These are phyloP conservation scores for Mortierella sp. DNA, from an alignment of 371 early-diverging fungal species.

Conservation along the genomic window DNA sequence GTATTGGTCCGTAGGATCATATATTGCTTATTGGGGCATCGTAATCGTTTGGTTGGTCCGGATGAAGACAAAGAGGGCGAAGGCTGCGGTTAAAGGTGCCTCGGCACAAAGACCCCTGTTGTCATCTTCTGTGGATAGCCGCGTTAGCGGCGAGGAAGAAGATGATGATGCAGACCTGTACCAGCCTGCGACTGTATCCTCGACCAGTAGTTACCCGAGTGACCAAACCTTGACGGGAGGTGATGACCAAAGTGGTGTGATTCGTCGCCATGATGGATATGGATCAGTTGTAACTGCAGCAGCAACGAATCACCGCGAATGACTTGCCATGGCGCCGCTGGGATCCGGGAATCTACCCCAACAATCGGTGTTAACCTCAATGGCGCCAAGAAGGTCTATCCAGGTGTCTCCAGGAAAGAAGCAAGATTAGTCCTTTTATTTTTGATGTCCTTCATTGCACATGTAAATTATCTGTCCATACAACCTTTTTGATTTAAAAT, in stretches of 20 bases:
- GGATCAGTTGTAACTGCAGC: slow-evolving; percentile 2
- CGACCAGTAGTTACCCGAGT: slow-evolving; percentile 1
- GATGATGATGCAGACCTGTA: not conserved
- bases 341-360: not conserved
- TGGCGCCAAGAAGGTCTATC: not conserved
- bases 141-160: slow-evolving; percentile 6
- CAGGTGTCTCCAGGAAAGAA: slow-evolving; percentile 15
- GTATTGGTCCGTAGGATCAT: slow-evolving; percentile 62
- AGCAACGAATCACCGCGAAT: slow-evolving; percentile 3
- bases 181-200: slow-evolving; percentile 10
- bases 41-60: slow-evolving; percentile 57
- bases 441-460: not conserved
- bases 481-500: not conserved
- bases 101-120: slow-evolving; percentile 8
- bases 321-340: slow-evolving; percentile 15
- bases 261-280: slow-evolving; percentile 22
- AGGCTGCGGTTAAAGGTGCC: not conserved
- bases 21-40: slow-evolving; percentile 68
- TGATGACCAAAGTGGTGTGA: slow-evolving; percentile 4
- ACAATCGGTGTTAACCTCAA: not conserved
- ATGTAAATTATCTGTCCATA: not conserved
- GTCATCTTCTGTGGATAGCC: not conserved
- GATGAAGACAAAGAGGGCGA: slow-evolving; percentile 29
- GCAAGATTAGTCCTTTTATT: slow-evolving; percentile 12
- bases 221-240: slow-evolving; percentile 7